These are phyloP conservation scores for Collybia nuda DNA, from an alignment of 768 basidiomycete genomes.

Conservation along the genomic window DNA sequence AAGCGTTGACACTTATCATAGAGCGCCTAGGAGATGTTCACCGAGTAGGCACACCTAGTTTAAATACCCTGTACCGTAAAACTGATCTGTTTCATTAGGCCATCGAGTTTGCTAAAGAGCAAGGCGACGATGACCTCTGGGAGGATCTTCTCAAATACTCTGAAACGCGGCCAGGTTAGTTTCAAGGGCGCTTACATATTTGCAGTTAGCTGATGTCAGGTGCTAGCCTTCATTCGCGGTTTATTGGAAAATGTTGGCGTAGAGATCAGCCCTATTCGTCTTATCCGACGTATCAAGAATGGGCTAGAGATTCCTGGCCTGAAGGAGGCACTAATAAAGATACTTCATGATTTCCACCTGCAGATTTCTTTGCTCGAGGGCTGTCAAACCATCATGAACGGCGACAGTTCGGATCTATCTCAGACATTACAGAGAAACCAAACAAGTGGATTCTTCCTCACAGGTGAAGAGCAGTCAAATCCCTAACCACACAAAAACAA, in stretches of 20 bases:
- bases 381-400: conserved; percentile 82
- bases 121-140: conserved; percentile 96
- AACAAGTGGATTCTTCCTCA: conserved; percentile 75
- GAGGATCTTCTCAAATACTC: conserved; percentile 94
- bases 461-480: conserved; percentile 32
- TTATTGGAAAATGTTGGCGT: conserved; percentile 94
- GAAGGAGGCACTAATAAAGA: conserved; percentile 93
- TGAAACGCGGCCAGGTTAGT: conserved; percentile 84
- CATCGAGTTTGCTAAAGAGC: conserved; percentile 98
- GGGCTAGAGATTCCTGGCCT: conserved; percentile 95
- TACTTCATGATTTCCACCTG: conserved; percentile 93
- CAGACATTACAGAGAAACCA: conserved; percentile 71
- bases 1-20: conserved; percentile 92
- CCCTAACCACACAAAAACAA: too few species aligned
- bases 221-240: conserved; percentile 87
- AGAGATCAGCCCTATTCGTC: conserved; percentile 91
- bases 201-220: neutral
- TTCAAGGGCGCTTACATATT: neutral
- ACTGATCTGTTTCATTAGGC: conserved; percentile 47
- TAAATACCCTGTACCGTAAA: neutral
- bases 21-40: conserved; percentile 92
- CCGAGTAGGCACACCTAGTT: conserved; percentile 48
- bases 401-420: conserved; percentile 78
- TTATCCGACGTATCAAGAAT: conserved; percentile 94
- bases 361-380: conserved; percentile 93